These are phyloP conservation scores for Boletus sensibilis DNA, from an alignment of 768 basidiomycete species.

Conservation along the genomic window DNA sequence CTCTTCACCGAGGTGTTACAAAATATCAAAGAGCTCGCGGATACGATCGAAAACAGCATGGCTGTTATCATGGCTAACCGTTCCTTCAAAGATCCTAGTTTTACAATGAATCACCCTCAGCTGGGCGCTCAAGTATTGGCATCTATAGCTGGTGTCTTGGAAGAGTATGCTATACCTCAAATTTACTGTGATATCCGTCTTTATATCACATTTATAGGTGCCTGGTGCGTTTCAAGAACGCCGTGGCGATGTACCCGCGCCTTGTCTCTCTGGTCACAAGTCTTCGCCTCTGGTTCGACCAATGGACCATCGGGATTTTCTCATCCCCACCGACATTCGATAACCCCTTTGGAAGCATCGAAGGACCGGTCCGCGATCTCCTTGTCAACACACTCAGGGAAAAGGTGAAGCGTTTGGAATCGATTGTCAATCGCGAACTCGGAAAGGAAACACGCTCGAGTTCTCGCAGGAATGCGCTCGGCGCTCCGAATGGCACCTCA, in stretches of 20 bases:
- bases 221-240: conserved; percentile 58
- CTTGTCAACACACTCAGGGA: conserved; percentile 33
- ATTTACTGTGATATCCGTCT: conserved; percentile 18
- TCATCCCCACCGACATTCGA: conserved; percentile 42
- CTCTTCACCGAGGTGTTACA: conserved; percentile 47
- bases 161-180: conserved; percentile 42
- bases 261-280: conserved; percentile 41
- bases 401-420: conserved; percentile 31
- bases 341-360: conserved; percentile 38
- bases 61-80: conserved; percentile 25
- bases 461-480: conserved; percentile 2
- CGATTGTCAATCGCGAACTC: conserved; percentile 54
- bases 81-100: conserved; percentile 35
- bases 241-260: conserved; percentile 44
- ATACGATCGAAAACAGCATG: conserved; percentile 43
- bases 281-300: conserved; percentile 44
- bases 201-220: conserved; percentile 37
- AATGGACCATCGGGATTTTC: conserved; percentile 46
- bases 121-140: conserved; percentile 44
- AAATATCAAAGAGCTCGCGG: conserved; percentile 43
- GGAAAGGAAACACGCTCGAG: conserved; percentile 32
- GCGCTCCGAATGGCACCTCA: background rate
- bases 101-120: conserved; percentile 11
- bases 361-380: conserved; percentile 36
- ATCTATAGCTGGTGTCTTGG: conserved; percentile 46